Base-by-base conservation (phyloP, 1,284 basidiomycete species). In the Sanguinoderma infundibulare region DNA sequence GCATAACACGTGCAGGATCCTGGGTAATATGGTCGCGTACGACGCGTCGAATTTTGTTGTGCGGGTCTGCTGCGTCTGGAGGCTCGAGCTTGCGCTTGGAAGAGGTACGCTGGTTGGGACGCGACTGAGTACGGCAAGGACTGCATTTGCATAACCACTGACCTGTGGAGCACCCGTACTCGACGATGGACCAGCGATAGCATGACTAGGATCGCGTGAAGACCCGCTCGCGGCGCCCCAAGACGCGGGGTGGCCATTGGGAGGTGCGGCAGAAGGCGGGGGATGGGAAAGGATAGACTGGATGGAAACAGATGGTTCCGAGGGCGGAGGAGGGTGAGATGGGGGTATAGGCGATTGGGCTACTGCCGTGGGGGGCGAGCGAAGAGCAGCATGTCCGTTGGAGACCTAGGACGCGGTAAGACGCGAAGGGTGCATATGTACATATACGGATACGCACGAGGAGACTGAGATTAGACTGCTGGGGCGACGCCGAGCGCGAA, bases 31-130 rank as follows among this genome's bases (percentile, higher is more conserved):
- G 90, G 72, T 91, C 89, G 74, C 87, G 87, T 61, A 92, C 89
- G 66, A 91, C 89, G 69, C 90, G 87, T 60, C 91, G 84, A 72
- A 92, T 91, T 81, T 92, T 93, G 68, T 78, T 83, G 67, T 92
- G 89, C 1, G 88, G 82, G 70, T 92, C 90, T 51, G 89, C 87
- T 5, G 78, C 76, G 22, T 91, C 87, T 0, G 79, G 68, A 53
- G 87, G 85, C 47, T 92, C 91, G 32, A 90, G 79, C 73, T 92
- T 92, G 64, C 91, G 90, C 74, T 93, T 93, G 52, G 79, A 79
- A 8, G 79, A 76, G 17, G 77, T 69, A 75, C 75, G 74, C 69
- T 77, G 49, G 53, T 61, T 55, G 61, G 44, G 44, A 50, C 57
- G 46, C 56, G 53, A 24, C 44, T 64, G 40, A 62, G 60, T 34